Base-by-base conservation (phyloP, 2,329 filamentous ascomycete genomes). In the Hypoxylon rubiginosum region DNA sequence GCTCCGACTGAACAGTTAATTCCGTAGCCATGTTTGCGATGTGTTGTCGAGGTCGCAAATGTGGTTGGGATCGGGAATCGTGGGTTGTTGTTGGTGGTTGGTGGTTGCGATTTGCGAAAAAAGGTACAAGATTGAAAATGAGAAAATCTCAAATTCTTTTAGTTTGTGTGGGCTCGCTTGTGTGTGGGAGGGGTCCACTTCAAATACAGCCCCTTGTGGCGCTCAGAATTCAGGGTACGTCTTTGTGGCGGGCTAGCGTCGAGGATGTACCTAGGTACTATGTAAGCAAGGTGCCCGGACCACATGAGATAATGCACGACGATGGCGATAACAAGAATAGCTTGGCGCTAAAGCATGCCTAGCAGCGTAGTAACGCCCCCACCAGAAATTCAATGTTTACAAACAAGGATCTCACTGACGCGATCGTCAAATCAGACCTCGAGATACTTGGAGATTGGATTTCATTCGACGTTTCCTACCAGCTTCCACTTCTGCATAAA, bases 1-100 rank as follows among this genome's bases (percentile, higher is more conserved):
- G 95, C 92, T 99, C 96, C 84, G 93, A 97, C 91, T 99, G 96
- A 86, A 99, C 96, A 84, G 94, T 97, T 88, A 97, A 90, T 89
- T 97, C 94, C 90, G 94, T 97, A 83, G 94, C 94, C 94, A 97
- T 97, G 84, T 82, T 90, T 87, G 85, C 85, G 84, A 76, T 77
- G 71, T 72, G 68, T 76, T 76, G 77, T 73, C 71, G 73, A 66
- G 81, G 77, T 80, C 80, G 81, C 82, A 81, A 82, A 76, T 77
- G 72, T 71, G 68, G 66, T 71, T 67, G 77, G 78, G 68, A 66
- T 64, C 43, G 45, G 60, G 50, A 58, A 63, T 66, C 28, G 63
- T 66, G 36, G 63, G 62, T 36, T 66, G 59, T 55, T 72, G 66
- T 58, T n/a, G n/a, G n/a, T n/a, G n/a, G 72, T 58, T 72, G 67